Evolutionary conservation across 495 filamentous ascomycete genomes (phyloP), one percentile per base, ranked within the genome.

Genomic region (Aeminium ludgeri): DNA sequence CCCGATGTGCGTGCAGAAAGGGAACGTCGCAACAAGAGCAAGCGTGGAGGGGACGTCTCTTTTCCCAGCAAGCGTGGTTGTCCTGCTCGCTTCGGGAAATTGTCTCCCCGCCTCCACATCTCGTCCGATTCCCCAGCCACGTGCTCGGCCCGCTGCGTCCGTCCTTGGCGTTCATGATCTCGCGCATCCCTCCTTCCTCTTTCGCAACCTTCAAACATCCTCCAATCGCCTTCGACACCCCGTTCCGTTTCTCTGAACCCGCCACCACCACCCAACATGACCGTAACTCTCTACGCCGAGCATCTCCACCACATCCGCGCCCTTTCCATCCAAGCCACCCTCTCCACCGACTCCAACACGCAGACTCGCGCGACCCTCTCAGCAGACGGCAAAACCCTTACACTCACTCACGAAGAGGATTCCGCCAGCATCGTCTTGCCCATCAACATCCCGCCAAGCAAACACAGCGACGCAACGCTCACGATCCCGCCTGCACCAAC

Each of bases 281-380:
- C 36, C 10, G 58, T 62, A 13, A 45, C 38, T 15, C 50, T 94
- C 15, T 86, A 95, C 54, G 84, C 86, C 12, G 89, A 97, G 65
- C 71, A 89, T 0, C 68, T 95, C 3, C 66, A 75, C 44, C 84
- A 94, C 54, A 91, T 97, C 49, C 76, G 78, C 10, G 82, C 86
- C 57, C 68, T 92, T 33, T 82, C 80, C 3, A 61, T 92, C 15
- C 78, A 76, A 44, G 73, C 76, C 3, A 74, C 76, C 0, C 64
- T 89, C 2, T 65, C 68, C 11, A 68, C 69, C 2, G 59, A 64
- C 1, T 53, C 57, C 32, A 59, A 59, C 27, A 34, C 57, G 2
- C 54, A 63, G 16, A 63, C 76, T 15, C 63, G 56, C 40, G 66
- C 66, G 23, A 48, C 57, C 17, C 46, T 83, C 10, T 59, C 64